Conservation (phyloP, 768 basidiomycete species). For the Porphyrellus cyaneotinctus region DNA sequence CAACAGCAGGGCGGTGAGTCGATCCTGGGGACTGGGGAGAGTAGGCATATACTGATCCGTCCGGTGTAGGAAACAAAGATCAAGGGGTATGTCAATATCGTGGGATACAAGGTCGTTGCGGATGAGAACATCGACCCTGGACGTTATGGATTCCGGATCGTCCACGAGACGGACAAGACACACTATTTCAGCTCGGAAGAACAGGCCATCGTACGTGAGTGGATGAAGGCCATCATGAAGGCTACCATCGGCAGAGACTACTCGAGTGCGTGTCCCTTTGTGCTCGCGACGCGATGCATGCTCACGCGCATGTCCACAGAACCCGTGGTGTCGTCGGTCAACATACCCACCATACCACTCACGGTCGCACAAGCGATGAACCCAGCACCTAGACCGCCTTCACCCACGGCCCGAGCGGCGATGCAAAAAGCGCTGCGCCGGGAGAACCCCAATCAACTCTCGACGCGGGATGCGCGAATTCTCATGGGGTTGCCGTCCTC, state of each 20-base stretch:
- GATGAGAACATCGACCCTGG: constrained; percentile 93
- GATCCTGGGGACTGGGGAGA: not conserved
- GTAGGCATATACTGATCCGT: not conserved
- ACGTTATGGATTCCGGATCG: constrained; percentile 90
- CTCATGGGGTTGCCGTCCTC: constrained; percentile 55
- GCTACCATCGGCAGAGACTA: constrained; percentile 95
- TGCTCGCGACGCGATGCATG: not conserved
- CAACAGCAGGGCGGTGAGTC: constrained; percentile 49
- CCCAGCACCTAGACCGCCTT: constrained; percentile 91
- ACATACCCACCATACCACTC: constrained; percentile 93
- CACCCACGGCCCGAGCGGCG: constrained; percentile 81
- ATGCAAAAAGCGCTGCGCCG: constrained; percentile 83
- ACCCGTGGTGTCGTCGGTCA: constrained; percentile 93
- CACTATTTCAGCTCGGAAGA: constrained; percentile 94
- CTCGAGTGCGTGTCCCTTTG: constrained; percentile 56
- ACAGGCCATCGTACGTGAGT: constrained; percentile 79
- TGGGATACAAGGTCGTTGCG: constrained; percentile 88
- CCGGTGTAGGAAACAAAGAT: constrained; percentile 76
- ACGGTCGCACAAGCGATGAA: constrained; percentile 96
- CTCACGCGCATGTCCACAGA: constrained; percentile 42
- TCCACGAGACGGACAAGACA: constrained; percentile 82
- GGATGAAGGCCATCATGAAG: constrained; percentile 99
- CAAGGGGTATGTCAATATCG: constrained; percentile 92
- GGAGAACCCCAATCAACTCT: constrained; percentile 81
- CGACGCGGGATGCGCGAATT: constrained; percentile 72